These are phyloP conservation scores for Platanthera zijinensis DNA, from an alignment of 106 monocot genomes.

Conservation along the genomic window DNA sequence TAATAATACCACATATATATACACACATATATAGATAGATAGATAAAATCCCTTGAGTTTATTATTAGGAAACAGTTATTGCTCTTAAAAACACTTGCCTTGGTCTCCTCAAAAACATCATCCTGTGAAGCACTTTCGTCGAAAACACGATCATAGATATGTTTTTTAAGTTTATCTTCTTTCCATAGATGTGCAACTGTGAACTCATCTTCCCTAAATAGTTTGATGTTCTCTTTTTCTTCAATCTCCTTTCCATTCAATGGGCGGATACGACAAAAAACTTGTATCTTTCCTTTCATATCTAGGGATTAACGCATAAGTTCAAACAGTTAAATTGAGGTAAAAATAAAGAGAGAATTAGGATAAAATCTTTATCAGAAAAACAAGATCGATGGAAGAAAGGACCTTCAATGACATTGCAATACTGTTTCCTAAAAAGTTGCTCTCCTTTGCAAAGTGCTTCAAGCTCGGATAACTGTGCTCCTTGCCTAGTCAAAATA, in stretches of 20 bases:
- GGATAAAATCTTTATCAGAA: background rate
- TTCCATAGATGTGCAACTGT: constrained; percentile 94
- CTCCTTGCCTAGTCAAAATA: constrained; percentile 81
- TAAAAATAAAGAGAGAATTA: background rate
- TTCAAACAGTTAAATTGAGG: background rate
- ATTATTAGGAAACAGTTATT: background rate
- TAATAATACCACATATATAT: too few relatives aligned
- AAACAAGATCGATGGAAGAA: background rate
- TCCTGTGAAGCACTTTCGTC: constrained; percentile 71
- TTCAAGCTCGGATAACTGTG: constrained; percentile 74
- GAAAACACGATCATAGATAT: constrained; percentile 84
- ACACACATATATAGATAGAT: too few relatives aligned
- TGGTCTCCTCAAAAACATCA: constrained; percentile 94
- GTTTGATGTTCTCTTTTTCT: constrained; percentile 46
- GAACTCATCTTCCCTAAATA: constrained; percentile 65
- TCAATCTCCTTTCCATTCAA: constrained; percentile 66
- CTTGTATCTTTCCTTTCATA: constrained; percentile 98
- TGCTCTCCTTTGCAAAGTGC: constrained; percentile 88
- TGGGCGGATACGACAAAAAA: constrained; percentile 82
- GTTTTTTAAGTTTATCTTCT: constrained; percentile 80
- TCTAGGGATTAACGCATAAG: constrained; percentile 24
- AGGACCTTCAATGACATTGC: constrained; percentile 90
- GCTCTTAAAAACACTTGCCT: constrained; percentile 32
- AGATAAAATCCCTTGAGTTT: background rate
- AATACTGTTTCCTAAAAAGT: constrained; percentile 78